phyloP scores from a whole-genome alignment of 495 filamentous ascomycete genomes.

The Penicillium argentinense region DNA sequence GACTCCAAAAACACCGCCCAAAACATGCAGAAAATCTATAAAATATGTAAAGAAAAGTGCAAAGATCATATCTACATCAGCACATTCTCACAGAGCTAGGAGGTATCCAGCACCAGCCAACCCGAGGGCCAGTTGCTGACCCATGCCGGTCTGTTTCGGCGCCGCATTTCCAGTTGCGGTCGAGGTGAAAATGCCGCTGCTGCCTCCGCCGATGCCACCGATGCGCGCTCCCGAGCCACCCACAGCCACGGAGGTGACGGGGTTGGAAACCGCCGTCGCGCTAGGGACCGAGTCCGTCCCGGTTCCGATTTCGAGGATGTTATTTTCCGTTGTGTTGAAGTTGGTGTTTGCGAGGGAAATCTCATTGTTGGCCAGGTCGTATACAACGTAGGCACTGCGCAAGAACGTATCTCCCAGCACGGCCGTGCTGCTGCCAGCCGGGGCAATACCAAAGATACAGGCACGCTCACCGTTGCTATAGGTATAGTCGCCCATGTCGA shows the following conservation, averaged over 20 bases:
- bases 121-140: constrained; percentile 25
- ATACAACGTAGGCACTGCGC: constrained; percentile 88
- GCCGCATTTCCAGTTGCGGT: constrained; percentile 19
- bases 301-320: constrained; percentile 70
- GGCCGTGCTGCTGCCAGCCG: constrained; percentile 61
- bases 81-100: constrained; percentile 17
- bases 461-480: constrained; percentile 62
- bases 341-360: constrained; percentile 84
- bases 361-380: constrained; percentile 83
- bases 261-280: constrained; percentile 64
- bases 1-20: constrained; percentile 10
- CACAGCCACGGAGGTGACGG: constrained; percentile 51
- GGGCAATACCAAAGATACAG: constrained; percentile 76
- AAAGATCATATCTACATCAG: neutral
- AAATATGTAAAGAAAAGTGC: neutral
- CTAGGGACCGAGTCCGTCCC: constrained; percentile 65
- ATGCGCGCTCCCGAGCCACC: constrained; percentile 39
- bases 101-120: constrained; percentile 30
- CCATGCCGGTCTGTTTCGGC: constrained; percentile 19
- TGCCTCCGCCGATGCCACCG: constrained; percentile 28
- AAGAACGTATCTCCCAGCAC: constrained; percentile 94
- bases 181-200: constrained; percentile 10
- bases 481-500: constrained; percentile 57
- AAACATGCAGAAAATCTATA: constrained; percentile 6
- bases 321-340: constrained; percentile 68